Base-by-base conservation (phyloP, 2,329 filamentous ascomycete species). In the Neonectria ditissima region DNA sequence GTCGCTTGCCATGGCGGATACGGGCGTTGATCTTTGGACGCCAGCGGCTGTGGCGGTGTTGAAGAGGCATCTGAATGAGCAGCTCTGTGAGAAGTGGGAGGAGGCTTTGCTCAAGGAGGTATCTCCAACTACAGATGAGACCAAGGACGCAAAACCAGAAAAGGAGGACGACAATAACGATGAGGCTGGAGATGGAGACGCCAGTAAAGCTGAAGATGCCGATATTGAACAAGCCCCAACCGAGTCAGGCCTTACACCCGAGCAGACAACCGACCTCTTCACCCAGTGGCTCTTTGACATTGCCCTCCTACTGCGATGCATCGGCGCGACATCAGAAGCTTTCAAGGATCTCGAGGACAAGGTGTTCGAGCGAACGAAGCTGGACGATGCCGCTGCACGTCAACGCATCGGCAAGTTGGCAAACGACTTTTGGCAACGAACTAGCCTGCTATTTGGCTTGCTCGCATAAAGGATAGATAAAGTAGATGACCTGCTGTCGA, bases 1-100 rank as follows among this genome's bases (percentile, higher is more conserved):
- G 28, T 86, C 87, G 5, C 80, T 81, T 50, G 82, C 84, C 5
- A 97, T 97, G 93, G 86, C 86, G 4, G 81, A 84, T 13, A 81
- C 86, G 3, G 94, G 94, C 0, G 82, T 87, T 48, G 95, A 97
- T 75, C 78, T 97, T 3, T 98, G 94, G 94, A 94, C 90, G 56
- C 84, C 87, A 2, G 82, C 83, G 2, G 91, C 92, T 0, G 86
- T 94, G 1, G 71, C 72, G 1, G 80, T 82, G 1, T 73, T 97
- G 66, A 96, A 93, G 78, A 74, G 72, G n/a, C 76, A 82, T 48
- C 73, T 93, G 6, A 76, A 81, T 6, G 77, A 78, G 44, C 79
- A 84, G 52, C 75, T 95, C 1, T 78, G 78, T n/a, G 76, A 78
- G 55, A 70, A 76, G 8, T 89, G 86, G 86, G 73, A 74, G 9